Base-by-base conservation (phyloP, 306 rosid species). In the Glycyrrhiza uralensis region DNA sequence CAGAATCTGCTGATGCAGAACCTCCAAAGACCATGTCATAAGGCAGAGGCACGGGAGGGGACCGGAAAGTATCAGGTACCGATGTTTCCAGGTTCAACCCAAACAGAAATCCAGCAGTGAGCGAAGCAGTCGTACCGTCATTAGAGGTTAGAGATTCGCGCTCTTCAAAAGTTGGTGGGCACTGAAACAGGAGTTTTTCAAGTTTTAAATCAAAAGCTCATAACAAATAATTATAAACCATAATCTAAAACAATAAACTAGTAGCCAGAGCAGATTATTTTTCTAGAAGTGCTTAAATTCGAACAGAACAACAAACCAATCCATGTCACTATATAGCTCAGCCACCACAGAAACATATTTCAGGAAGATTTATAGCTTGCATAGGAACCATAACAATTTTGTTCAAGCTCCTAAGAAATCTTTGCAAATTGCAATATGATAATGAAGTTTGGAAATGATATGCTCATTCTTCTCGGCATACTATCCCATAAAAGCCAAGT, bases 21-120 rank as follows among this genome's bases (percentile, higher is more conserved):
- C 77, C 80, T 65, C 91, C 86, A 4, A 85, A 81, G 66, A 88
- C 88, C 35, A 59, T 45, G 76, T 92, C 96, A 67, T 87, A 93
- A 0, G 96, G 96, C 71, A 87, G 62, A 42, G 98, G 98, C 9
- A 84, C 76, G 32, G 96, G 98, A 82, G 96, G 98, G 33, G 93
- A 41, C 64, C 67, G 90, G 65, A 79, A 93, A 9, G 96, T 88
- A 84, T 88, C 91, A 2, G 96, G 96, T 29, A 71, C 81, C 19
- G 92, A 81, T 0, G 82, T 23, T 59, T 86, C 93, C 68, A 84
- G 60, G 85, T 83, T 63, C 66, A 81, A 82, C 41, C 74, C 81
- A 29, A 87, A 64, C 28, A 91, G 81, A 61, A 80, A 73, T 79
- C 87, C 90, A 28, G 91, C 83, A 66, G 87, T 30, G 17, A 84